phyloP scores from a whole-genome alignment of 73 alveolate genomes.

The Symbiodinium pilosum region DNA sequence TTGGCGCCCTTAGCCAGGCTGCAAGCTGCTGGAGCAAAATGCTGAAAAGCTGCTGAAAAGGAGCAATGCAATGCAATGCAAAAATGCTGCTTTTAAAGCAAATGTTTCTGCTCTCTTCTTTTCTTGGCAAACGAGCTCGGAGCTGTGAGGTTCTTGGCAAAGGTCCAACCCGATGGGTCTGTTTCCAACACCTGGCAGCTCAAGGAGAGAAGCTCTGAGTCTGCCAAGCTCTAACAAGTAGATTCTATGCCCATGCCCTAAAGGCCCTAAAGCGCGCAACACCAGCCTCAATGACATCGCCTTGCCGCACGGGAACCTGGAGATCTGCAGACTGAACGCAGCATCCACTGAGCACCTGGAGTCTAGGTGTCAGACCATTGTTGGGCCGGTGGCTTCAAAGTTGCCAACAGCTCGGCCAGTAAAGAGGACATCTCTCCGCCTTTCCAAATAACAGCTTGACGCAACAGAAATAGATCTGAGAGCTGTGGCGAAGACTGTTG shows the following conservation, averaged over 20 bases:
- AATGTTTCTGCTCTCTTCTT: not conserved
- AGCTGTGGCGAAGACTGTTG: not conserved
- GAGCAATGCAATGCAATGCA: not conserved
- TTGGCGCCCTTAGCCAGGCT: not conserved
- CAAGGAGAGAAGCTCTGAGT: too few species aligned
- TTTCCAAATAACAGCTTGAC: too few species aligned
- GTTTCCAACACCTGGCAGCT: not conserved
- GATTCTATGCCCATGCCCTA: too few species aligned
- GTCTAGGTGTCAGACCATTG: slow-evolving; percentile 19
- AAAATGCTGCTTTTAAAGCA: too few species aligned
- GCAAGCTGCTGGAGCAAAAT: not conserved
- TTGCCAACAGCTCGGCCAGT: slow-evolving; percentile 44
- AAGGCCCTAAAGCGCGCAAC: not conserved
- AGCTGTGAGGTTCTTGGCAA: slow-evolving; percentile 36
- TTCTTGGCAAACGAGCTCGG: not conserved
- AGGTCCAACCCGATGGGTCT: slow-evolving; percentile 53
- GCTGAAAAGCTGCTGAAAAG: not conserved
- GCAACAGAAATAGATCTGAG: too few species aligned
- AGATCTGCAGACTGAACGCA: not conserved
- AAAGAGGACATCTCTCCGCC: slow-evolving; percentile 1
- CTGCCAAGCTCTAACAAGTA: not conserved
- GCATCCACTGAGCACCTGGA: too few species aligned
- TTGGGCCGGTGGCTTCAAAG: slow-evolving; percentile 77
- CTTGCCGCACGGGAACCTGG: slow-evolving; percentile 49
- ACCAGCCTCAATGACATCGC: slow-evolving; percentile 30